phyloP scores from a whole-genome alignment of 2,329 filamentous ascomycete genomes.

The Epichloe gansuensis region DNA sequence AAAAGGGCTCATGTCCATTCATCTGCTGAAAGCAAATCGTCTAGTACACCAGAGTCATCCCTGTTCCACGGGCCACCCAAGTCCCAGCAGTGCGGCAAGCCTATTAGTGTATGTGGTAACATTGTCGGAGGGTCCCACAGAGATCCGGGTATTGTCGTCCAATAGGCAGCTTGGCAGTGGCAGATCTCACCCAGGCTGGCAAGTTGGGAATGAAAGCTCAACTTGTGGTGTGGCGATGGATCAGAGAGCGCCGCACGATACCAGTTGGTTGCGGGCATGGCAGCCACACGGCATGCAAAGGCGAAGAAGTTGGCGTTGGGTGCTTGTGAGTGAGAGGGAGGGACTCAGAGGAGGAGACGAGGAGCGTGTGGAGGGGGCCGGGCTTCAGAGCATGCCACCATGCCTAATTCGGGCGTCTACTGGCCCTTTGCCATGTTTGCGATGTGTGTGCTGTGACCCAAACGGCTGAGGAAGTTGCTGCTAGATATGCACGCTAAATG shows the following conservation, averaged over 20 bases:
- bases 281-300: not conserved
- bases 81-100: slow-evolving; percentile 6
- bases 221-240: not conserved
- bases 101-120: not conserved
- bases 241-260: not conserved
- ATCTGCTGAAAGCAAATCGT: not conserved
- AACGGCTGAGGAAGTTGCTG: not conserved
- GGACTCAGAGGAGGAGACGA: not conserved
- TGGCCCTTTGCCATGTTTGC: not conserved
- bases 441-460: not conserved
- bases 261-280: not conserved
- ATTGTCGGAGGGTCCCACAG: slow-evolving; percentile 1
- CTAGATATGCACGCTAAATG: not conserved
- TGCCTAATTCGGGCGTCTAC: not conserved
- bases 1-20: not conserved
- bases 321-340: not conserved
- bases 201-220: not conserved
- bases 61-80: not conserved
- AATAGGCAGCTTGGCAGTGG: not conserved
- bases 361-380: not conserved
- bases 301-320: not conserved
- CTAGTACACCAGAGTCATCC: not conserved
- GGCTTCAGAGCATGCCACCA: not conserved
- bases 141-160: slow-evolving; percentile 1
- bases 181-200: slow-evolving; percentile 2